These are phyloP conservation scores for Fusarium incarnatum DNA, from an alignment of 2,329 filamentous ascomycete species.

Conservation along the genomic window DNA sequence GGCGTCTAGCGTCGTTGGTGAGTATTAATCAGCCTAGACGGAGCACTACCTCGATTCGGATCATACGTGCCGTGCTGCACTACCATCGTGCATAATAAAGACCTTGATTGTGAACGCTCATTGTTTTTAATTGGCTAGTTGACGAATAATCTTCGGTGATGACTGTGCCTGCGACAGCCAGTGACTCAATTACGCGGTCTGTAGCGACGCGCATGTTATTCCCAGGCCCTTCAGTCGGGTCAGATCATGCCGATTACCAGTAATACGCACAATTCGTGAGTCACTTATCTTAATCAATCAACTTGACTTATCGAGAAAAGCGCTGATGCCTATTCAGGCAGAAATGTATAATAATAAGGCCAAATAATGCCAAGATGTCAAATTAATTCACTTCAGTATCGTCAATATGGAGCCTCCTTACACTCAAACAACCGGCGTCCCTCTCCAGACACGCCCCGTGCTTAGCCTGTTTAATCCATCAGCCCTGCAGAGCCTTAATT, in stretches of 20 bases:
- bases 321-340: background rate
- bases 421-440: slow-evolving; percentile 14
- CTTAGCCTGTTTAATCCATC: slow-evolving; percentile 16
- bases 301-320: background rate
- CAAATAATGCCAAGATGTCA: background rate
- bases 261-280: slow-evolving; percentile 1
- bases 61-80: slow-evolving; percentile 4
- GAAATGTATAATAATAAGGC: slow-evolving; percentile 2
- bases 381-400: background rate
- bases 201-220: background rate
- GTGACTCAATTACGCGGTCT: slow-evolving; percentile 24
- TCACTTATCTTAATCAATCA: slow-evolving; percentile 3
- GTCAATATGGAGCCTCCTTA: slow-evolving; percentile 22
- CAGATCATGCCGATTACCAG: slow-evolving; percentile 12
- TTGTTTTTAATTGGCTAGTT: background rate
- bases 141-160: background rate
- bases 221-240: background rate
- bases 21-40: background rate
- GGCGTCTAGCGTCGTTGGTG: background rate
- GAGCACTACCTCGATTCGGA: slow-evolving; percentile 4
- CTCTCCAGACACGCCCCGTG: slow-evolving; percentile 23
- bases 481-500: slow-evolving; percentile 11
- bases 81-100: slow-evolving; percentile 2
- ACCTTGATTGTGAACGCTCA: background rate
- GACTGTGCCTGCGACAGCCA: slow-evolving; percentile 11